Conservation (phyloP, 768 basidiomycete species). For the Cyclocybe aegerita region DNA sequence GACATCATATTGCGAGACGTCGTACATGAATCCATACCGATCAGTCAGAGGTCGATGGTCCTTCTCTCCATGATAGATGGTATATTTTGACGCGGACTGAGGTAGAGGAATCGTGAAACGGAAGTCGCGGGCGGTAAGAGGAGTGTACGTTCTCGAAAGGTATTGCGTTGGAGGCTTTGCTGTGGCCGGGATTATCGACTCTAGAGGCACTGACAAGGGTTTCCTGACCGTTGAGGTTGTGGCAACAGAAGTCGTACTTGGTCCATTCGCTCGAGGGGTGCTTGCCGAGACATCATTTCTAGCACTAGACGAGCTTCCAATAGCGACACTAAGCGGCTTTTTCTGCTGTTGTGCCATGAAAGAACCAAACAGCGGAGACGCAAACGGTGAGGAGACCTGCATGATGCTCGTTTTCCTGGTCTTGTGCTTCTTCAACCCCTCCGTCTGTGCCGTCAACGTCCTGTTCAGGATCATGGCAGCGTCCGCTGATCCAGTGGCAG, state of each 20-base stretch:
- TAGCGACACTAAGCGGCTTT: slow-evolving; percentile 29
- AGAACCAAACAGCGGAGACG: slow-evolving; percentile 61
- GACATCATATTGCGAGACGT: slow-evolving; percentile 78
- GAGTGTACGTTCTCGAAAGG: slow-evolving; percentile 71
- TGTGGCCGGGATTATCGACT: slow-evolving; percentile 79
- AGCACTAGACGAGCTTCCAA: slow-evolving; percentile 22
- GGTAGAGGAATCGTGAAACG: slow-evolving; percentile 64
- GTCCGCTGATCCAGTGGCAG: slow-evolving; percentile 24
- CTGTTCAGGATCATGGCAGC: slow-evolving; percentile 37
- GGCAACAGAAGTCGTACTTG: slow-evolving; percentile 8
- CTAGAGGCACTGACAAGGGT: slow-evolving; percentile 60
- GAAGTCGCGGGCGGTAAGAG: slow-evolving; percentile 74
- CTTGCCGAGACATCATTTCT: slow-evolving; percentile 10
- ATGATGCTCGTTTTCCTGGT: slow-evolving; percentile 34
- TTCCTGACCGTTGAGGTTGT: slow-evolving; percentile 21
- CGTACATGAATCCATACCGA: slow-evolving; percentile 90
- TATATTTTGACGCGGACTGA: slow-evolving; percentile 45
- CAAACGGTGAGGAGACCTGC: slow-evolving; percentile 37
- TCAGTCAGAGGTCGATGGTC: slow-evolving; percentile 71
- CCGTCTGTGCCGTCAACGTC: slow-evolving; percentile 36
- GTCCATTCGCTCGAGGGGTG: slow-evolving; percentile 2
- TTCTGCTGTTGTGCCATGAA: slow-evolving; percentile 54
- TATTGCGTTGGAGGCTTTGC: slow-evolving; percentile 86
- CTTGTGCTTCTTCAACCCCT: slow-evolving; percentile 26
- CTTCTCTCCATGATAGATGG: slow-evolving; percentile 52